Percentiles rank a stretch among this genome's conserved stretches.
phyloP scores from a whole-genome alignment of 176 grass and related monocot species.

The Eleusine coracana region DNA sequence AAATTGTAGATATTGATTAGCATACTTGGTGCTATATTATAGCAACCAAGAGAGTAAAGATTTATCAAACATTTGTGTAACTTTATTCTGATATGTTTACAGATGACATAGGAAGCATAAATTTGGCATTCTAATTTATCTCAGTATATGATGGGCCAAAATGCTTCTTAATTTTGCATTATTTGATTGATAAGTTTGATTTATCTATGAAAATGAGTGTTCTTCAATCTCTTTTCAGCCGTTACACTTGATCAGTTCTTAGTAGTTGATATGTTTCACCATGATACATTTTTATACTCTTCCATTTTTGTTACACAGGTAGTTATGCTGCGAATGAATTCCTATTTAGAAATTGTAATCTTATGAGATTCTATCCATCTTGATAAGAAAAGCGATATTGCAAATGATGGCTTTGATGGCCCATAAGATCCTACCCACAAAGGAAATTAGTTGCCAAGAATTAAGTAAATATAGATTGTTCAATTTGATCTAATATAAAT shows the following conservation, averaged over 20 bases:
- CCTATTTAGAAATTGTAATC: no score
- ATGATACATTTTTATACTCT: no score
- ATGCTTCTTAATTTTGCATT: not conserved
- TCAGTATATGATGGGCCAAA: not conserved
- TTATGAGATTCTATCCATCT: no score
- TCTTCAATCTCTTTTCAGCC: not conserved
- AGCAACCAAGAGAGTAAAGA: not conserved
- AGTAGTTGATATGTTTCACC: no score
- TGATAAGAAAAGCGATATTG: no score
- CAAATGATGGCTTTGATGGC: no score
- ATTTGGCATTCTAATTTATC: not conserved
- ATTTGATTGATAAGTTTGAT: not conserved
- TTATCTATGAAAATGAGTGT: not conserved
- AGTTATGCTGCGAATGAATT: no score
- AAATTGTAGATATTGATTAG: not conserved
- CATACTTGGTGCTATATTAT: slow-evolving; percentile 11
- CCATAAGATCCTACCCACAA: not conserved
- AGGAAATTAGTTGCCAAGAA: not conserved
- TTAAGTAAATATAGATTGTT: slow-evolving; percentile 1
- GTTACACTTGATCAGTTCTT: not conserved
- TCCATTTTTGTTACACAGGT: no score
- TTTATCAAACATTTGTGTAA: not conserved
- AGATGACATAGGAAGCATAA: not conserved
- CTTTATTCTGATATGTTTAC: not conserved
- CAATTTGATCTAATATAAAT: not conserved